Conservation (phyloP, 768 basidiomycete genomes). For the Mycena venus region DNA sequence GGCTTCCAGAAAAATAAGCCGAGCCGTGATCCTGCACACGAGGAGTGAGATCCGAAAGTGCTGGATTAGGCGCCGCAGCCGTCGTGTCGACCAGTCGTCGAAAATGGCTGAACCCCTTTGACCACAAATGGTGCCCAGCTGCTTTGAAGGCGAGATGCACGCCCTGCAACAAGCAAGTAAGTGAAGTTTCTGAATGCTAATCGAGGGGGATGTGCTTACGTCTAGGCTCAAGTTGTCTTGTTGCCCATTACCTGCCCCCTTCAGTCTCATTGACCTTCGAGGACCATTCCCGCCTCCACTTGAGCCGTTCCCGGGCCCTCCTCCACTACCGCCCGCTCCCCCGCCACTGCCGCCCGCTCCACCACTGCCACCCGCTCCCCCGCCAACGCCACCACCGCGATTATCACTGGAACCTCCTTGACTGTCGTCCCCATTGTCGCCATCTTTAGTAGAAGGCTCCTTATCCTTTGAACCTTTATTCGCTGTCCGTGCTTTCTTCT, state of each 20-base stretch:
- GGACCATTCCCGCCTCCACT: too few species aligned
- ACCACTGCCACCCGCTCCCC: background rate
- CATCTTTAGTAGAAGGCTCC: too few species aligned
- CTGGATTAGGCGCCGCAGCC: too few species aligned
- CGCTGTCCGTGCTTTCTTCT: background rate
- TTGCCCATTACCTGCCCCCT: too few species aligned
- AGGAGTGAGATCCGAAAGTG: background rate
- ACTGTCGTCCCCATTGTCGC: background rate
- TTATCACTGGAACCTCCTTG: background rate
- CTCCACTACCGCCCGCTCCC: background rate
- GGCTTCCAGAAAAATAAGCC: background rate
- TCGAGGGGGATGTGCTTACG: background rate
- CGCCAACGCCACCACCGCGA: background rate
- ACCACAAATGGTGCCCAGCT: conserved; percentile 4
- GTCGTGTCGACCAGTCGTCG: background rate
- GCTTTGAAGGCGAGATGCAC: conserved; percentile 20
- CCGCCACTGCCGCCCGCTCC: background rate
- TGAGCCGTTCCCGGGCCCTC: background rate
- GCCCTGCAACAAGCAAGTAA: background rate
- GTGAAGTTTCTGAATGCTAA: background rate
- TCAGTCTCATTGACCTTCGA: too few species aligned
- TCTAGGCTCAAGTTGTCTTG: background rate
- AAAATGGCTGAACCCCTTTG: conserved; percentile 19
- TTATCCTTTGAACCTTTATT: too few species aligned
- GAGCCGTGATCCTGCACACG: background rate